A percentile compares a stretch with the other conserved stretches of the same genome.
phyloP scores from a whole-genome alignment of 192 early-diverging fungal genomes.

The Linnemannia elongata region DNA sequence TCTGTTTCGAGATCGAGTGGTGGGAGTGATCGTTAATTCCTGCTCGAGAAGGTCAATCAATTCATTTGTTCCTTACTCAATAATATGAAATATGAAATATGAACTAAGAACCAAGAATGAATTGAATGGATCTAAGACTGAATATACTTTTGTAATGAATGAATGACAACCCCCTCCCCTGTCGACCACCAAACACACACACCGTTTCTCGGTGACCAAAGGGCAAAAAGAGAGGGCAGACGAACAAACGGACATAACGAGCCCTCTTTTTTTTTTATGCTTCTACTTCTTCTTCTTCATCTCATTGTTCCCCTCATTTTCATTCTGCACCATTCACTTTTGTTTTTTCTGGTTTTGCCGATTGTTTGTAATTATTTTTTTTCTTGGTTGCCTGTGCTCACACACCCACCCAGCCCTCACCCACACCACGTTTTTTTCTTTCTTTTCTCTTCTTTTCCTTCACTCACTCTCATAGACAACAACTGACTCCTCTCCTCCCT shows the following conservation, averaged over 20 bases:
- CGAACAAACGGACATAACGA: background rate
- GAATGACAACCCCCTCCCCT: no score
- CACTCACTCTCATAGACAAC: no score
- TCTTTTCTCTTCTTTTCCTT: background rate
- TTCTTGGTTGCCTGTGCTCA: background rate
- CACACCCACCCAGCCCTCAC: background rate
- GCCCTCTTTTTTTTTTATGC: background rate
- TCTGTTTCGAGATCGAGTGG: no score
- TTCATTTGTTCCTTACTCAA: background rate
- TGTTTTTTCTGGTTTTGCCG: background rate
- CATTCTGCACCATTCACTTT: background rate
- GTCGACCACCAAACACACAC: no score
- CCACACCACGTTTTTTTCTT: slow-evolving; percentile 9
- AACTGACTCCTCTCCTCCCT: no score
- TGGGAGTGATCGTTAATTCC: background rate
- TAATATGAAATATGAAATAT: no score
- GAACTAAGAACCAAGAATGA: background rate
- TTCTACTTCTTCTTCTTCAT: background rate
- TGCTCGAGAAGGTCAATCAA: background rate
- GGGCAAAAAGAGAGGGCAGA: background rate
- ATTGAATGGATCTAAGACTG: background rate
- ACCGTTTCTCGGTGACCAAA: no score
- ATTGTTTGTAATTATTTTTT: background rate
- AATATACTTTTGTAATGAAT: no score
- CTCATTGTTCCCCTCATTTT: background rate